phyloP scores from a whole-genome alignment of 345 rosid genomes.

The Hypericum perforatum region DNA sequence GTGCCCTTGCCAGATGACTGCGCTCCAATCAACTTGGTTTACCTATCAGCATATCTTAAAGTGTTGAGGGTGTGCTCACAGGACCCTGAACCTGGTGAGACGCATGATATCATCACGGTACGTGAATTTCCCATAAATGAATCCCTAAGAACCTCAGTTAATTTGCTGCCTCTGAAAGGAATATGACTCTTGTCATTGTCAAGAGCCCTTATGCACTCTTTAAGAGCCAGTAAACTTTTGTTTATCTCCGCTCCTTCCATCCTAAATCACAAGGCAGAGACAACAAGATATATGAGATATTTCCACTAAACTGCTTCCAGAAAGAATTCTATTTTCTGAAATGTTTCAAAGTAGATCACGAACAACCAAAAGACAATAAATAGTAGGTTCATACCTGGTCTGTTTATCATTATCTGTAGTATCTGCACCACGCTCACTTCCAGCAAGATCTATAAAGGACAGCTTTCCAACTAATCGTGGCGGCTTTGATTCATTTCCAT shows the following conservation, averaged over 20 bases:
- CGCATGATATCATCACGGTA: conserved; percentile 96
- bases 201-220: conserved; percentile 98
- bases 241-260: conserved; percentile 99
- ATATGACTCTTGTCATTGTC: conserved; percentile 99
- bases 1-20: background rate
- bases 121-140: conserved; percentile 96
- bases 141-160: conserved; percentile 98
- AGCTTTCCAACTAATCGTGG: conserved; percentile 89
- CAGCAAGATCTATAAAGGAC: conserved; percentile 97
- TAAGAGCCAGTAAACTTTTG: conserved; percentile 90
- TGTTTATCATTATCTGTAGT: conserved; percentile 97
- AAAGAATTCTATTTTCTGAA: no score
- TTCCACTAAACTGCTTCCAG: no score
- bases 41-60: conserved; percentile 99
- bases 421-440: conserved; percentile 99
- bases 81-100: conserved; percentile 95
- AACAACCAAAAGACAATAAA: background rate
- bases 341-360: background rate
- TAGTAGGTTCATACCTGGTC: conserved; percentile 54
- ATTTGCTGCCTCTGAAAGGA: conserved; percentile 96
- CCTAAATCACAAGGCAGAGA: conserved; percentile 34
- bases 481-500: conserved; percentile 79
- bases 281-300: background rate
- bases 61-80: conserved; percentile 98
- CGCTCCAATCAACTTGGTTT: conserved; percentile 4